phyloP scores from a whole-genome alignment of 2,329 filamentous ascomycete species.

The Diplodia scrobiculata region DNA sequence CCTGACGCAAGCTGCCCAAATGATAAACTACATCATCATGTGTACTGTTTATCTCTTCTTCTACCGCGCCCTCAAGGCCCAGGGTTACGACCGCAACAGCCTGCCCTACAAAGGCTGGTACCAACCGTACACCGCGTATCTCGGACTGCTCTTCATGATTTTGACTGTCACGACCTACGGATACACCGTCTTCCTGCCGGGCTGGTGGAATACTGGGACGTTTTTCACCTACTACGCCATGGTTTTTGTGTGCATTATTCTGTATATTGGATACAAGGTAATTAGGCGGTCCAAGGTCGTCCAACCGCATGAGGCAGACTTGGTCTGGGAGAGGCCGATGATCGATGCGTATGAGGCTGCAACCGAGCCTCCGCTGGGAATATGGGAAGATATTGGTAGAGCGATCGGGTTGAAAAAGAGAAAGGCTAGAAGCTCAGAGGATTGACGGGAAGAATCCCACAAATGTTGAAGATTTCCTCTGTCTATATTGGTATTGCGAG shows the following conservation, averaged over 20 bases:
- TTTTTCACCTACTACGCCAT: constrained; percentile 61
- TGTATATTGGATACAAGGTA: constrained; percentile 66
- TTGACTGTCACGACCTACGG: constrained; percentile 57
- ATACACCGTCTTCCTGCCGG: constrained; percentile 56
- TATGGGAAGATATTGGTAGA: constrained; percentile 45
- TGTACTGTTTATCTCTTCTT: constrained; percentile 57
- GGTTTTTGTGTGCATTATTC: constrained; percentile 41
- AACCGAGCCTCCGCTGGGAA: constrained; percentile 41
- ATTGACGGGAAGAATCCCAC: neutral
- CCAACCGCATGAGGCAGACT: constrained; percentile 54
- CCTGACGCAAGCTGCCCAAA: constrained; percentile 59
- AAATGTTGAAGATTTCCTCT: neutral
- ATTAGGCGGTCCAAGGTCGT: constrained; percentile 61
- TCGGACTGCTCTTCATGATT: constrained; percentile 52
- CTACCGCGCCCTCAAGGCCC: constrained; percentile 48
- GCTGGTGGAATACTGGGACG: constrained; percentile 50
- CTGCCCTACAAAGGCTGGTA: constrained; percentile 50
- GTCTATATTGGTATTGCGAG: neutral
- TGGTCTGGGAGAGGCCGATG: constrained; percentile 48
- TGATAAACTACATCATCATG: constrained; percentile 66
- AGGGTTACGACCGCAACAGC: constrained; percentile 55
- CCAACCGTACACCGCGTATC: constrained; percentile 57
- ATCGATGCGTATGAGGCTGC: constrained; percentile 45
- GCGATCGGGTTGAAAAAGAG: constrained; percentile 38
- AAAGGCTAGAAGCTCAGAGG: neutral